A percentile compares a stretch with the other conserved stretches of the same genome.
Conservation (phyloP, 225 moss, liverwort and hornwort genomes). For the Asterella californica region DNA sequence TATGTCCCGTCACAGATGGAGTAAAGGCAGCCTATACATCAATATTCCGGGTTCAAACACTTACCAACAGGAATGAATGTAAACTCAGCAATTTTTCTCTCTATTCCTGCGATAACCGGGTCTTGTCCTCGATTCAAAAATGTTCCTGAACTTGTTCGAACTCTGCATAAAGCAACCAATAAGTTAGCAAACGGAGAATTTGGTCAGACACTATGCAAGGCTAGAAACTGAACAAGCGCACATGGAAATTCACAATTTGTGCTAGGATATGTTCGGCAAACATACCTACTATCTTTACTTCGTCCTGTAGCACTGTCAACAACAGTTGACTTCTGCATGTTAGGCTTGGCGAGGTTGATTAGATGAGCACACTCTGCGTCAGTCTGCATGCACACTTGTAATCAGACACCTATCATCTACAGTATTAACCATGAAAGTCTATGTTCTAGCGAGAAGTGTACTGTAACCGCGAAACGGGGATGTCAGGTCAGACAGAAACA, state of each 20-base stretch:
- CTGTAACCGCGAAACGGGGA: no score
- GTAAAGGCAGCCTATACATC: not conserved
- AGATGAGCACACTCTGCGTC: slow-evolving; percentile 85
- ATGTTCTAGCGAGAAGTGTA: no score
- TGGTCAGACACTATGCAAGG: not conserved
- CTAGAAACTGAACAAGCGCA: not conserved
- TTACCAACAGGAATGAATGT: slow-evolving; percentile 85
- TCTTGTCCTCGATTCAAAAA: slow-evolving; percentile 94
- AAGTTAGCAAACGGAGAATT: not conserved
- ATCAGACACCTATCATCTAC: not conserved
- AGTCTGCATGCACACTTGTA: slow-evolving; percentile 40
- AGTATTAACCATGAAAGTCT: not conserved
- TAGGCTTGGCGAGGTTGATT: slow-evolving; percentile 74
- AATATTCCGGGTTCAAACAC: not conserved
- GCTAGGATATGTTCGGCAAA: not conserved
- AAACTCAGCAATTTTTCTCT: slow-evolving; percentile 89
- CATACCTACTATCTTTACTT: slow-evolving; percentile 97
- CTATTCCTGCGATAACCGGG: slow-evolving; percentile 54
- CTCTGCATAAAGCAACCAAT: slow-evolving; percentile 40
- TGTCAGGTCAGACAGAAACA: not conserved
- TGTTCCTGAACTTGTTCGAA: slow-evolving; percentile 97
- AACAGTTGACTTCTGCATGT: slow-evolving; percentile 89
- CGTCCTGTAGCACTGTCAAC: slow-evolving; percentile 98
- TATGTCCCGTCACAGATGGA: not conserved
- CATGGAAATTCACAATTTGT: not conserved